Base-by-base conservation (phyloP, 2,329 filamentous ascomycete species). In the Rugonectria rugulosa region DNA sequence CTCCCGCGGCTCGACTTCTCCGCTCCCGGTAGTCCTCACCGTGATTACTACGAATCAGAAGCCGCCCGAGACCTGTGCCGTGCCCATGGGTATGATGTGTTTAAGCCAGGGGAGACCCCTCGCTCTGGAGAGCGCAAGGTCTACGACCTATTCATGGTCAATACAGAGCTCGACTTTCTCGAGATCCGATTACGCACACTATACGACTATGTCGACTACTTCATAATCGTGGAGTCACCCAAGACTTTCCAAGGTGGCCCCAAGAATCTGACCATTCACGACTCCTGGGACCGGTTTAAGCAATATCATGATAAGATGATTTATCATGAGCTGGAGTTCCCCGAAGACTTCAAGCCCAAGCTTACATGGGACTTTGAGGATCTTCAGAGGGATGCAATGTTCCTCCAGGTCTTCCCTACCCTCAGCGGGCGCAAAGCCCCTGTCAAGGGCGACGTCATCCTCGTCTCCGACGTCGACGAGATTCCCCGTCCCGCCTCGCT, bases 111-210 rank as follows among this genome's bases (percentile, higher is more conserved):
- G 21, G 49, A 60, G 17, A 41, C 34, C 29, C 51, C 65, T 20
- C 37, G 45, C 6, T 53, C 61, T 6, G 64, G 66, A 31, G 62
- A 67, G 45, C 71, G 70, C 62, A 73, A 71, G 51, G 60, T 73
- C 23, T 73, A 72, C 56, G 86, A 89, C 66, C 75, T 89, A 2
- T 77, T 87, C 63, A 81, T 88, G 76, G 72, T 88, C 62, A 87
- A 85, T 61, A 81, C 77, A 3, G 86, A 88, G 71, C 75, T 88
- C 11, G 86, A 88, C 71, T 86, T 84, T 79, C 77, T 89, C 36
- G 86, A 89, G 68, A 82, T 89, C 42, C 82, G 85, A 10, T 75
- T 89, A 3, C 78, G 84, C 63, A 82, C 82, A 3, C 78, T 86
- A 14, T 81, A 81, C 53, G 70, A 80, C 32, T 72, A 81, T 36